Evolutionary conservation across 139 green algal species (phyloP).

Genomic region (Pleodorina starrii): DNA sequence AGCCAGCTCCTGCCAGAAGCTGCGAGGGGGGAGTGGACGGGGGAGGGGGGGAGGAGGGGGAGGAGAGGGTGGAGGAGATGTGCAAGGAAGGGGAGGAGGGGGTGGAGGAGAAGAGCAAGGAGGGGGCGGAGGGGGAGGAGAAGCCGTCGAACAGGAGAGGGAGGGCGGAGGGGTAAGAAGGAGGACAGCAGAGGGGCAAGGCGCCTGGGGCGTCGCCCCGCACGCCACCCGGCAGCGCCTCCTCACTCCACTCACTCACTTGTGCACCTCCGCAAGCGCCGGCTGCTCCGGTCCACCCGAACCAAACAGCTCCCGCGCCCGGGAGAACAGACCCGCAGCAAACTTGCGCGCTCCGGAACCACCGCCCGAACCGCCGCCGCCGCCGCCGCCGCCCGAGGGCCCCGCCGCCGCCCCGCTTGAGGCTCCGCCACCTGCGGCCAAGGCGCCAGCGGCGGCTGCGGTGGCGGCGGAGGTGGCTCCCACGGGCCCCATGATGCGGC

Average conservation of each 20-base stretch:
- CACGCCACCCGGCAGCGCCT: too few species aligned
- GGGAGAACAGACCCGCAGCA: slow-evolving; percentile 46
- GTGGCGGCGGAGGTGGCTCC: neutral
- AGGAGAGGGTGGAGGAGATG: neutral
- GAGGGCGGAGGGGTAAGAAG: neutral
- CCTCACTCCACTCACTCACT: neutral
- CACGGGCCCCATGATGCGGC: slow-evolving; percentile 44
- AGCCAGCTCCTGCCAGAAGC: slow-evolving; percentile 71
- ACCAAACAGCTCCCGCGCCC: slow-evolving; percentile 32
- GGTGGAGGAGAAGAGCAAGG: neutral
- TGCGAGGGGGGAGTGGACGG: neutral
- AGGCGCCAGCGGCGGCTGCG: neutral
- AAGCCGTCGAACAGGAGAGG: neutral
- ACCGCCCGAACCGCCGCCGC: neutral
- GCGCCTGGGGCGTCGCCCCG: too few species aligned
- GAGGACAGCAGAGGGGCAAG: neutral
- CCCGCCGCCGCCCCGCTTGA: too few species aligned
- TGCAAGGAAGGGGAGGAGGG: neutral
- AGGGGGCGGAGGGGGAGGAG: neutral
- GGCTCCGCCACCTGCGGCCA: slow-evolving; percentile 21
- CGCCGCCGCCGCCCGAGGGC: neutral
- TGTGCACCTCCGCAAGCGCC: slow-evolving; percentile 41
- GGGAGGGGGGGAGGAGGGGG: neutral
- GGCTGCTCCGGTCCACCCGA: slow-evolving; percentile 32
- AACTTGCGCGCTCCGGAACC: neutral